Conservation (phyloP, 768 basidiomycete genomes). For the Tricholoma hemisulphureum region DNA sequence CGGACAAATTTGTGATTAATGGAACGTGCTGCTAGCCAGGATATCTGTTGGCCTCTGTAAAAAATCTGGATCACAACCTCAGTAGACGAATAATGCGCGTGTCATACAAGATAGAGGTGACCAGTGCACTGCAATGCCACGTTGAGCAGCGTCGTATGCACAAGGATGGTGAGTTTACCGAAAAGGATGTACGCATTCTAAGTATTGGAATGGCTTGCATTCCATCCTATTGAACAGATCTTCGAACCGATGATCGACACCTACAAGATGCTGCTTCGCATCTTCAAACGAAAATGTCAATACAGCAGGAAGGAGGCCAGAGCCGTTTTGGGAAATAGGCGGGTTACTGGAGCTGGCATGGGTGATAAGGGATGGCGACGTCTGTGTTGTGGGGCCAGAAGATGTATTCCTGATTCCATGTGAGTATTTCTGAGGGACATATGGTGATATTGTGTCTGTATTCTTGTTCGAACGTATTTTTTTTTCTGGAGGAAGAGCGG, state of each 20-base stretch:
- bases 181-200: conserved; percentile 81
- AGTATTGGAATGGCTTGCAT: conserved; percentile 76
- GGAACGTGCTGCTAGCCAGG: conserved; percentile 82
- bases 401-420: conserved; percentile 3
- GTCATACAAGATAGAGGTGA: conserved; percentile 68
- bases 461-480: conserved; percentile 9
- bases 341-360: conserved; percentile 8
- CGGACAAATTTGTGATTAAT: conserved; percentile 79
- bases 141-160: background rate
- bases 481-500: conserved; percentile 4
- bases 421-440: conserved; percentile 9
- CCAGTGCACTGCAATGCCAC: conserved; percentile 53
- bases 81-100: background rate
- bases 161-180: conserved; percentile 42
- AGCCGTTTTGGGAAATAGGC: conserved; percentile 12
- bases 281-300: conserved; percentile 77
- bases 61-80: background rate
- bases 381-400: background rate
- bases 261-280: conserved; percentile 69
- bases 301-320: conserved; percentile 59
- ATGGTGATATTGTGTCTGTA: background rate
- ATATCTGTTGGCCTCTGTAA: conserved; percentile 73
- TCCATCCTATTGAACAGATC: conserved; percentile 60
- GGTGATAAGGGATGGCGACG: background rate
- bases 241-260: conserved; percentile 66